Percentiles rank a stretch among this genome's conserved stretches.
phyloP scores from a whole-genome alignment of 2,329 filamentous ascomycete species.

The Hypoxylon sp. region DNA sequence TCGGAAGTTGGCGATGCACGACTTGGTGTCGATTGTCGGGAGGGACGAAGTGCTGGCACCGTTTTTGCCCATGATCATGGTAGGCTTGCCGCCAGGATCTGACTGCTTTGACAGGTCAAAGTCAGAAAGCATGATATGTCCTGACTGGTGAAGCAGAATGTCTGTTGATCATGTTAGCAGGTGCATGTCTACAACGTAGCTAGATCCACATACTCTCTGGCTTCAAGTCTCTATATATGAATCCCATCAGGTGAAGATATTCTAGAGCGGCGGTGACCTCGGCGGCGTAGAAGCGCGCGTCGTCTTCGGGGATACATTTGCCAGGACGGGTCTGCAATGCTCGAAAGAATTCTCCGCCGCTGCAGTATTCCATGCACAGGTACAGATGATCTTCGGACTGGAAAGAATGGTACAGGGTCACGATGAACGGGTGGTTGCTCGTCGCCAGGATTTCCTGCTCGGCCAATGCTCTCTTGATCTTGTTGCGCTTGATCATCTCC shows the following conservation, averaged over 20 bases:
- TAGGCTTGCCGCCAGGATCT: slow-evolving; percentile 91
- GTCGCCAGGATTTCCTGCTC: slow-evolving; percentile 98
- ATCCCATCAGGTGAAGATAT: slow-evolving; percentile 98
- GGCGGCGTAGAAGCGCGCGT: slow-evolving; percentile 95
- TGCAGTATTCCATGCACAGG: slow-evolving; percentile 99
- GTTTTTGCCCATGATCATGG: slow-evolving; percentile 94
- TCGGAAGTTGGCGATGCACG: slow-evolving; percentile 96
- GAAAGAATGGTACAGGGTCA: slow-evolving; percentile 98
- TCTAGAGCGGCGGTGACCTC: slow-evolving; percentile 97
- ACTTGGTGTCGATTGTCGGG: slow-evolving; percentile 98
- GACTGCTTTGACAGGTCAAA: slow-evolving; percentile 99
- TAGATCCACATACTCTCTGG: slow-evolving; percentile 82
- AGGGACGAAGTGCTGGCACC: slow-evolving; percentile 85
- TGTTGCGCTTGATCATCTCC: slow-evolving; percentile 99
- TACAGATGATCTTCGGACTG: slow-evolving; percentile 99
- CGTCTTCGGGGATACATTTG: slow-evolving; percentile 96
- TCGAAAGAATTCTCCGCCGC: slow-evolving; percentile 96
- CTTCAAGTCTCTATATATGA: slow-evolving; percentile 98
- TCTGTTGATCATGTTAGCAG: slow-evolving; percentile 64
- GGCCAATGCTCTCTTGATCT: slow-evolving; percentile 97
- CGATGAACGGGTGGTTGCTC: slow-evolving; percentile 98
- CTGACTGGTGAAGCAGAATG: slow-evolving; percentile 97
- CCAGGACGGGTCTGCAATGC: slow-evolving; percentile 95
- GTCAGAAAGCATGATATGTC: slow-evolving; percentile 99
- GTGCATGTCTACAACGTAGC: slow-evolving; percentile 12